phyloP scores from a whole-genome alignment of 441 rosid genomes.

The Bruguiera hainesii region DNA sequence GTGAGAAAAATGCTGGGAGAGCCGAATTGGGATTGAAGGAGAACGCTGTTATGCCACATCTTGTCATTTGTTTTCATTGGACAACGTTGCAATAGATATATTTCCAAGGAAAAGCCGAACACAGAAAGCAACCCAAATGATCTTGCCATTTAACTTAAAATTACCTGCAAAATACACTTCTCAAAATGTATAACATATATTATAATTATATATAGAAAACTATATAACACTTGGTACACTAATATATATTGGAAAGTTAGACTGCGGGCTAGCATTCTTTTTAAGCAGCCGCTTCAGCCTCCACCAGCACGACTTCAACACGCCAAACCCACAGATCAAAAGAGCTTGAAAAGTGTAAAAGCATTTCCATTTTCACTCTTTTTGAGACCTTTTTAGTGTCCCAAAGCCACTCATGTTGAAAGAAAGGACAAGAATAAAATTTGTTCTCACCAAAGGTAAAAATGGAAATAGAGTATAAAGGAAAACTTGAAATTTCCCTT shows the following conservation, averaged over 20 bases:
- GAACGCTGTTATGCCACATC: too few species aligned
- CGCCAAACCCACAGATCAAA: constrained; percentile 13
- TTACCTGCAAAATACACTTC: not conserved
- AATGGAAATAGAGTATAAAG: constrained; percentile 20
- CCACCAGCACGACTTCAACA: not conserved
- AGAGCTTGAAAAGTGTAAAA: not conserved
- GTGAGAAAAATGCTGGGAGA: too few species aligned
- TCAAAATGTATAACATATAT: constrained; percentile 16
- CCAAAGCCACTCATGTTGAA: too few species aligned
- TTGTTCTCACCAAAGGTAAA: not conserved
- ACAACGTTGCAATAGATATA: too few species aligned
- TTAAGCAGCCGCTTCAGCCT: constrained; percentile 45
- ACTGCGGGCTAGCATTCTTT: constrained; percentile 48
- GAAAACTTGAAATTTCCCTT: constrained; percentile 8
- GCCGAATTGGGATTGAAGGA: too few species aligned
- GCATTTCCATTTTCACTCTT: too few species aligned
- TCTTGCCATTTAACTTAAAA: too few species aligned
- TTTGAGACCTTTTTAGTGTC: too few species aligned
- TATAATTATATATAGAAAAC: not conserved
- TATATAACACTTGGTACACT: not conserved
- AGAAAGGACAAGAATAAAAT: too few species aligned
- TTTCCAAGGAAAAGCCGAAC: too few species aligned
- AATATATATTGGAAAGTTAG: not conserved
- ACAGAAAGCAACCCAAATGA: too few species aligned
- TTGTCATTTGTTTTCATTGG: too few species aligned